Evolutionary conservation across 192 early-diverging fungal genomes (phyloP).

Genomic region (Allomyces arbusculus): DNA sequence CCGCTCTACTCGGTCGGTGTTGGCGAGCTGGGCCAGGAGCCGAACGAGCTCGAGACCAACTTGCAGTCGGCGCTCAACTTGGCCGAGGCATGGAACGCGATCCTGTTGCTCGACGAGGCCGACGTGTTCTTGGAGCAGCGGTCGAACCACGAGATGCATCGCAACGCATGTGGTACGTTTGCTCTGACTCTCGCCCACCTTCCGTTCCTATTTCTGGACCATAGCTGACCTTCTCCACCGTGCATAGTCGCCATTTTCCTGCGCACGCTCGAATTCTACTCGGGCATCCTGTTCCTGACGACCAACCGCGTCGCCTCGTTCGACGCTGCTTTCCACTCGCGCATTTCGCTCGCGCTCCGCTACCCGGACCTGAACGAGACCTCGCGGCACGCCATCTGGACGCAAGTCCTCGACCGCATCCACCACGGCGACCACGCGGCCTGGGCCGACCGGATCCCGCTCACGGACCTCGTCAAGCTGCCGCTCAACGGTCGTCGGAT

Average conservation of each 20-base stretch:
- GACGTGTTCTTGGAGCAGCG: slow-evolving; percentile 38
- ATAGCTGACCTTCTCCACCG: background rate
- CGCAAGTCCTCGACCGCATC: no score
- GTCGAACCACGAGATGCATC: slow-evolving; percentile 18
- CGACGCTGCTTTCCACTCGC: slow-evolving; percentile 28
- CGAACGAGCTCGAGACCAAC: slow-evolving; percentile 24
- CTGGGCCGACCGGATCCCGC: no score
- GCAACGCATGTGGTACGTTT: slow-evolving; percentile 14
- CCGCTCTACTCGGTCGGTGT: slow-evolving; percentile 36
- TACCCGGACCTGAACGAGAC: slow-evolving; percentile 17
- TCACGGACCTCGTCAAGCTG: no score
- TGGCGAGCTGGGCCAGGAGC: slow-evolving; percentile 31
- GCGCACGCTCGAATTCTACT: slow-evolving; percentile 35
- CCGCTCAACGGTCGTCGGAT: no score
- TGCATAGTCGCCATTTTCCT: slow-evolving; percentile 32
- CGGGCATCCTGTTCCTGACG: slow-evolving; percentile 39
- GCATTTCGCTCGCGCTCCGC: slow-evolving; percentile 26
- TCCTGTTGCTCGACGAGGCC: slow-evolving; percentile 32
- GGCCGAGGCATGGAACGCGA: slow-evolving; percentile 25
- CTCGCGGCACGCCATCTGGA: no score
- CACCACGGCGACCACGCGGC: no score
- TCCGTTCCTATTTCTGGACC: no score
- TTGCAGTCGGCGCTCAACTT: slow-evolving; percentile 24
- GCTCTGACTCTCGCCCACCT: no score
- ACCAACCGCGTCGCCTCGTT: slow-evolving; percentile 34